Evolutionary conservation across 768 basidiomycete species (phyloP).

Genomic region (Lentinula lateritia): DNA sequence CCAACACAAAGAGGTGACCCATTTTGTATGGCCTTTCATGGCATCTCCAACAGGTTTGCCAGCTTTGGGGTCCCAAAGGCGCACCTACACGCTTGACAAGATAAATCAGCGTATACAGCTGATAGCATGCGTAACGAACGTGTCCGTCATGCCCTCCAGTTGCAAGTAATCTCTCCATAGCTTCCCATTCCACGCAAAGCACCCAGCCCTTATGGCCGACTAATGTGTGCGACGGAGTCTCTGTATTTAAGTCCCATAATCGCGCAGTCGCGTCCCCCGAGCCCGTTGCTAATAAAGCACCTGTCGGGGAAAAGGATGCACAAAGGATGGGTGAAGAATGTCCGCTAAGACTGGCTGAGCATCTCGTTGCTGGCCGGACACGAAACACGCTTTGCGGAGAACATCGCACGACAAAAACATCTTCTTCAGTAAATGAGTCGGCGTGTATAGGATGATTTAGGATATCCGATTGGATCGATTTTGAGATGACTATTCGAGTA

Average conservation of each 20-base stretch:
- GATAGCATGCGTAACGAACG: conserved; percentile 33
- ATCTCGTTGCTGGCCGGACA: conserved; percentile 89
- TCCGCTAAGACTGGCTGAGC: conserved; percentile 87
- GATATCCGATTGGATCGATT: conserved; percentile 79
- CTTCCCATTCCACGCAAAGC: conserved; percentile 96
- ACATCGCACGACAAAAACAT: conserved; percentile 82
- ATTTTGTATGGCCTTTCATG: conserved; percentile 90
- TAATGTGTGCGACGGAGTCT: conserved; percentile 84
- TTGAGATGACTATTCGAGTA: conserved; percentile 77
- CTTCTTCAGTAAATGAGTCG: conserved; percentile 74
- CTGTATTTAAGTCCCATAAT: conserved; percentile 91
- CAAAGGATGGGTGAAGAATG: conserved; percentile 93
- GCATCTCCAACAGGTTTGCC: conserved; percentile 88
- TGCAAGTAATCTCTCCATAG: conserved; percentile 83
- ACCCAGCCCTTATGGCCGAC: conserved; percentile 95
- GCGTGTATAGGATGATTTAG: conserved; percentile 57
- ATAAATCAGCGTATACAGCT: not conserved
- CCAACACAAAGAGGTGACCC: conserved; percentile 94
- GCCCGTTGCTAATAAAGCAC: conserved; percentile 86
- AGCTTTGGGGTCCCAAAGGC: conserved; percentile 91
- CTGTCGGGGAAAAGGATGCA: conserved; percentile 93
- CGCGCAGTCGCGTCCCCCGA: conserved; percentile 92
- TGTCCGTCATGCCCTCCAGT: conserved; percentile 95
- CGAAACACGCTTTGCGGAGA: conserved; percentile 95
- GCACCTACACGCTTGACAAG: conserved; percentile 35